These are phyloP conservation scores for maize (Zea mays) DNA, from an alignment of 176 grass and related monocot genomes.

Conservation along the genomic window DNA sequence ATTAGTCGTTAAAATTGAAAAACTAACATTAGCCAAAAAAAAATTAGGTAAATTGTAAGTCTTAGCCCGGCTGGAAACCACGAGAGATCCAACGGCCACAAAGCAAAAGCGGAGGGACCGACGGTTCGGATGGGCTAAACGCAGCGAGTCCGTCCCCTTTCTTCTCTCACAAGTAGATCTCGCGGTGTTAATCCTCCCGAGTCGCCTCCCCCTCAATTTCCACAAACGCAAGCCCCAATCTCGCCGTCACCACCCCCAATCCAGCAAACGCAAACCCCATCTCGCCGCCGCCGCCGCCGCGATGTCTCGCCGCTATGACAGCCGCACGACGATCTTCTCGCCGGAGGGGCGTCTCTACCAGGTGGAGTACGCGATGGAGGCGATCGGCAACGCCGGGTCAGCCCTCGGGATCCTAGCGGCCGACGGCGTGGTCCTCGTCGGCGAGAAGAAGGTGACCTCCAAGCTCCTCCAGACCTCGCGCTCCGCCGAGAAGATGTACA, in stretches of 20 bases:
- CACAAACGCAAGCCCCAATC: conserved; percentile 22
- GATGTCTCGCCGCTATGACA: conserved; percentile 95
- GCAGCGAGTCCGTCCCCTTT: neutral
- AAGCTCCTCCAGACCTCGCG: conserved; percentile 91
- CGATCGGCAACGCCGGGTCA: conserved; percentile 86
- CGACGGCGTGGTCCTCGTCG: conserved; percentile 78
- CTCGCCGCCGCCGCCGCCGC: conserved; percentile 35
- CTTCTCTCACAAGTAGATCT: conserved; percentile 52
- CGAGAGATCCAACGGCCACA: conserved; percentile 15
- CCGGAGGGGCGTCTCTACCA: conserved; percentile 91
- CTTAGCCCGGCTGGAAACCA: neutral
- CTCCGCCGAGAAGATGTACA: conserved; percentile 98
- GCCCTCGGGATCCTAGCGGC: conserved; percentile 70
- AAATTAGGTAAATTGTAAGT: no score
- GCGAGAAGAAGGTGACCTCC: conserved; percentile 95
- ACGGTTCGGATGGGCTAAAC: neutral
- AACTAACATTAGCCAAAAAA: no score
- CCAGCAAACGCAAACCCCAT: conserved; percentile 2
- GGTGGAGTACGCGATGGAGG: conserved; percentile 99
- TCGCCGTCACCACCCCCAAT: conserved; percentile 16
- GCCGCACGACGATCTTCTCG: conserved; percentile 96
- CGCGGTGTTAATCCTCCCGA: neutral
- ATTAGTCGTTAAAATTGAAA: no score
- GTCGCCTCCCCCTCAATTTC: conserved; percentile 5
- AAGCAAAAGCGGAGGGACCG: neutral